Percentiles rank a stretch among this genome's conserved stretches.
Conservation (phyloP, 164 flowering plant genomes). For the Tetracentron sinense region DNA sequence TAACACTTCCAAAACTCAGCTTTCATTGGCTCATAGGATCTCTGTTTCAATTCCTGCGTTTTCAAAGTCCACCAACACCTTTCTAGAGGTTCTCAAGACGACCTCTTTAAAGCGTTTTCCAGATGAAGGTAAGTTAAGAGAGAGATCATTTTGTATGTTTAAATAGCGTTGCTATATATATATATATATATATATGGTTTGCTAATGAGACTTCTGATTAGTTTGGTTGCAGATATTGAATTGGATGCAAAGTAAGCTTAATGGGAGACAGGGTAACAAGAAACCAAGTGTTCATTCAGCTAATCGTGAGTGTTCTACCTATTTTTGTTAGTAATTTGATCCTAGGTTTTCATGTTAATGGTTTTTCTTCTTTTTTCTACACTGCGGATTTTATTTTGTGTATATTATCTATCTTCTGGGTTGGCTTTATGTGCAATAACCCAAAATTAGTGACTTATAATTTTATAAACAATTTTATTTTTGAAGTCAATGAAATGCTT, state of each 20-base stretch:
- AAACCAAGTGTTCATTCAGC: constrained; percentile 18
- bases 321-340: neutral
- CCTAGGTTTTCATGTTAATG: neutral
- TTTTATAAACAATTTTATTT: too few species aligned
- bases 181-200: too few species aligned
- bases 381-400: too few species aligned
- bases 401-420: too few species aligned
- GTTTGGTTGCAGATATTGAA: constrained; percentile 42
- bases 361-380: too few species aligned
- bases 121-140: constrained; percentile 25
- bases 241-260: constrained; percentile 64
- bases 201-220: constrained; percentile 1
- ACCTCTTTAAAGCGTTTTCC: neutral
- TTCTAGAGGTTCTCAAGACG: neutral
- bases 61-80: constrained; percentile 4
- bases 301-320: constrained; percentile 18
- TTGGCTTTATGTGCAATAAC: too few species aligned
- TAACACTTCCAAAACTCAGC: constrained; percentile 16
- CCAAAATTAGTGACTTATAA: too few species aligned
- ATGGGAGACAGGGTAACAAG: constrained; percentile 28
- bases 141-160: neutral
- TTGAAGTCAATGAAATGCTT: too few species aligned
- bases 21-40: constrained; percentile 23
- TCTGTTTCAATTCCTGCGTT: neutral
- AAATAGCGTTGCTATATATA: too few species aligned